Base-by-base conservation (phyloP, 2,329 filamentous ascomycete species). In the Trichoderma brevicompactum region DNA sequence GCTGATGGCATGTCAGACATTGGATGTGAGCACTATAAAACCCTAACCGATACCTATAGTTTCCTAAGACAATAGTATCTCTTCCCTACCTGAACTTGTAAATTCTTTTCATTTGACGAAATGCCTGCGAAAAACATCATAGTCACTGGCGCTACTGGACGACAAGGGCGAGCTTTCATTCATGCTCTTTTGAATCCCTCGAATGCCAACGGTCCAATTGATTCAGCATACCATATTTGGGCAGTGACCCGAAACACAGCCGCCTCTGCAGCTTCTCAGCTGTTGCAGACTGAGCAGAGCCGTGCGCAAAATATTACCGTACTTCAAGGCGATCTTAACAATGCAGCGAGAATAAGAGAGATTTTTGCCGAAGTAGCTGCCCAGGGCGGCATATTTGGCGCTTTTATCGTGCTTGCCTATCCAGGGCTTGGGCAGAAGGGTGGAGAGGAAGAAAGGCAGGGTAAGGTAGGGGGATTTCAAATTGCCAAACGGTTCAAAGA, bases 361-460 rank as follows among this genome's bases (percentile, higher is more conserved):
- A 65, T 65, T 36, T 65, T 65, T 28, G 10, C 44, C 0, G 23
- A 65, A 44, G 40, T 61, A 52, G 23, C 55, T 10, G 53, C 52
- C 7, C 15, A 40, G 36, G 63, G 63, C 3, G 63, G 54, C 38
- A 52, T 65, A 43, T 65, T 60, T 9, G 63, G 63, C 7, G 19
- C 41, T 1, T 65, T 65, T 13, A 36, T 52, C 10, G 63, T 65
- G 2, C 28, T 65, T 5, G 38, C 63, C 10, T 65, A 65, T 19
- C 63, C 63, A 9, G 63, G 55, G 15, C 63, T 65, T 46, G 63
- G 63, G n/a, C 61, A 65, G 3, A 61, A 65, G n/a, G 28, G 46
- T 36, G 54, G 41, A 6, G 63, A 65, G 2, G 63, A 65, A 28
- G 38, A 60, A 19, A 60, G 32, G 10, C 63, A 65, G 53, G 63